phyloP scores from a whole-genome alignment of 2,329 filamentous ascomycete species.

The Aureobasidium namibiae region DNA sequence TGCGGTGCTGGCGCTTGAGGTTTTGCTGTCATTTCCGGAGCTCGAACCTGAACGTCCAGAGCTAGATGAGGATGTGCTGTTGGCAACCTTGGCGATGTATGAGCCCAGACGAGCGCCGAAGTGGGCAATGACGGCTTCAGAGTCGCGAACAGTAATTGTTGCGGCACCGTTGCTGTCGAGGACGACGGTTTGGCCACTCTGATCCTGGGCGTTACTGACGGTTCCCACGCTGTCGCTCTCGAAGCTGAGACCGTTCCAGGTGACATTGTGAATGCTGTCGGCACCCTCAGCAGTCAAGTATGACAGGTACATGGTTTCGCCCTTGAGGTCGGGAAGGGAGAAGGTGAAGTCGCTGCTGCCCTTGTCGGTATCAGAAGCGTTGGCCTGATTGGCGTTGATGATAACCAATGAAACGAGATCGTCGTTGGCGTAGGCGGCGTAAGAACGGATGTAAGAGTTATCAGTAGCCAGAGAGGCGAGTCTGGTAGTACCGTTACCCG shows the following conservation, averaged over 20 bases:
- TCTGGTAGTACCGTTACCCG: slow-evolving; percentile 38
- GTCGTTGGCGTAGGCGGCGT: slow-evolving; percentile 38
- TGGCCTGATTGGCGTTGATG: slow-evolving; percentile 39
- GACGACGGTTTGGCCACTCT: slow-evolving; percentile 24
- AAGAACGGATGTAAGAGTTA: slow-evolving; percentile 30
- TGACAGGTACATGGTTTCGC: slow-evolving; percentile 38
- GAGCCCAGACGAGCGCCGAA: slow-evolving; percentile 32
- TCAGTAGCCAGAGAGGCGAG: slow-evolving; percentile 29
- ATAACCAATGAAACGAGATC: slow-evolving; percentile 36
- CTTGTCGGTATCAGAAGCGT: slow-evolving; percentile 32
- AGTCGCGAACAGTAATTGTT: slow-evolving; percentile 34
- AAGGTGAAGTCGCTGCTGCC: slow-evolving; percentile 34
- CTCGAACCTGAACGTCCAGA: background rate
- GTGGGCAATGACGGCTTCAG: slow-evolving; percentile 39
- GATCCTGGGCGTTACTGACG: slow-evolving; percentile 26
- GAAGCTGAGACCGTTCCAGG: slow-evolving; percentile 42
- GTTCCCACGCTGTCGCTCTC: slow-evolving; percentile 33
- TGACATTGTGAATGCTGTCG: slow-evolving; percentile 34
- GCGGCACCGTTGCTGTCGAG: slow-evolving; percentile 29
- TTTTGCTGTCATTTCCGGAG: background rate
- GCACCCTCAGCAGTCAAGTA: slow-evolving; percentile 40
- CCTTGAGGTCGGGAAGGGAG: slow-evolving; percentile 30
- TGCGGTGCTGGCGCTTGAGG: background rate
- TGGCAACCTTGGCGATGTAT: background rate
- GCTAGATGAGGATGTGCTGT: background rate